phyloP scores from a whole-genome alignment of 1,284 basidiomycete species.

The Fistulinella cinereoalba region DNA sequence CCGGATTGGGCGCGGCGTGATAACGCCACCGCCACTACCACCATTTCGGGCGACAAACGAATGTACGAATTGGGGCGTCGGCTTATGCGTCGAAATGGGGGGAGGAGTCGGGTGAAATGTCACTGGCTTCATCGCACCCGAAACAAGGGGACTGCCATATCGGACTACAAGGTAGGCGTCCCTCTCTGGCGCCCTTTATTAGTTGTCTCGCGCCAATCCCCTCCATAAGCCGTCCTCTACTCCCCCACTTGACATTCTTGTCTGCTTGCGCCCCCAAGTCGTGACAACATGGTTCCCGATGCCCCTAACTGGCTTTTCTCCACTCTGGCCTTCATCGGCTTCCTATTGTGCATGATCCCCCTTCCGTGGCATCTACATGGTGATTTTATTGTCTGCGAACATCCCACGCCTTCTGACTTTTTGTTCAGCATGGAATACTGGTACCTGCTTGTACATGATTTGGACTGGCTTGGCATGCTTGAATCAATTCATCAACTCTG shows the following conservation, averaged over 20 bases:
- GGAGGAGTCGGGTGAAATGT: constrained; percentile 17
- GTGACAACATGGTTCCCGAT: constrained; percentile 23
- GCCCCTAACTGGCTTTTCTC: constrained; percentile 33
- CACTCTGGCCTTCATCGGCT: constrained; percentile 35
- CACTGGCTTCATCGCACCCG: constrained; percentile 10
- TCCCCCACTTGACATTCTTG: constrained; percentile 1
- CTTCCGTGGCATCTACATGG: constrained; percentile 47
- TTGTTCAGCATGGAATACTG: constrained; percentile 49
- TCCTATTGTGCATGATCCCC: constrained; percentile 39
- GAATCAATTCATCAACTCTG: constrained; percentile 50
- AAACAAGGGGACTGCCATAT: constrained; percentile 40
- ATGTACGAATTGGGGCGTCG: constrained; percentile 19
- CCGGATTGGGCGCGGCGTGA: constrained; percentile 1
- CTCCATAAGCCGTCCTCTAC: constrained; percentile 3
- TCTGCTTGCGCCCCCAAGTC: constrained; percentile 10
- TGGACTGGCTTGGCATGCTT: constrained; percentile 58
- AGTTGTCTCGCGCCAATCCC: background rate
- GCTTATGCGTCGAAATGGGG: constrained; percentile 29
- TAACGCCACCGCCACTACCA: constrained; percentile 14
- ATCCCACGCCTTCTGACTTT: constrained; percentile 4
- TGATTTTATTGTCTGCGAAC: constrained; percentile 1
- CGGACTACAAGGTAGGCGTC: constrained; percentile 21
- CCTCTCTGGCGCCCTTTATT: constrained; percentile 22
- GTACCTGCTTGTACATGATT: constrained; percentile 51
- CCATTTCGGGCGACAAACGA: constrained; percentile 25